These are phyloP conservation scores for Coemansia sp. DNA, from an alignment of 192 early-diverging fungal genomes.

Conservation along the genomic window DNA sequence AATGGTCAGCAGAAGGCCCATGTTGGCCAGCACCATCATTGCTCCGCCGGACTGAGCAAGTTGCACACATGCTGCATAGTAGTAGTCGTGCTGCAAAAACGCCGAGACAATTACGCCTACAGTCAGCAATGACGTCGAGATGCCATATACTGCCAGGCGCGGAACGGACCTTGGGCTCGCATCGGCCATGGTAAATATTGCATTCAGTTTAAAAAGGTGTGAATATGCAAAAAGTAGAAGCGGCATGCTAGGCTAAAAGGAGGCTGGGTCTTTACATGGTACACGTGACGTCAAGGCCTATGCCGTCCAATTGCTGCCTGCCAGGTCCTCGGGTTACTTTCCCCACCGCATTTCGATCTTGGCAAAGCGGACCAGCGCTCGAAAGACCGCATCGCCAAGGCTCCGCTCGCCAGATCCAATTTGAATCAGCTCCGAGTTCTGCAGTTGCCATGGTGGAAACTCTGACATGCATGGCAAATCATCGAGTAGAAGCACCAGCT, in stretches of 20 bases:
- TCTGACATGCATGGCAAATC: conserved; percentile 39
- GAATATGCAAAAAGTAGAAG: not conserved
- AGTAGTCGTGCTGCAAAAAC: conserved; percentile 70
- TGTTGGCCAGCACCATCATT: conserved; percentile 84
- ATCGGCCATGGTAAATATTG: conserved; percentile 24
- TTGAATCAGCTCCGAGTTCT: conserved; percentile 43
- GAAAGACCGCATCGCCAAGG: conserved; percentile 25
- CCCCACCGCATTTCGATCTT: conserved; percentile 47
- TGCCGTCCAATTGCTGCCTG: conserved; percentile 1
- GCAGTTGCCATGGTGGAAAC: conserved; percentile 51
- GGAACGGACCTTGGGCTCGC: conserved; percentile 22
- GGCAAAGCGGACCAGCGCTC: conserved; percentile 36
- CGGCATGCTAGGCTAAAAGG: too few species aligned
- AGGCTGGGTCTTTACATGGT: too few species aligned
- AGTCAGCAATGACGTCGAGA: conserved; percentile 63
- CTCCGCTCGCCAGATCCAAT: conserved; percentile 14
- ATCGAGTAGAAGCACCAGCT: conserved; percentile 32
- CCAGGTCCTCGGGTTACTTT: conserved; percentile 14
- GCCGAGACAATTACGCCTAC: conserved; percentile 61
- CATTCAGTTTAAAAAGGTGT: not conserved
- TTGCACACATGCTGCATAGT: conserved; percentile 88
- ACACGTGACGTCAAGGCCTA: too few species aligned
- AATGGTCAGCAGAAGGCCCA: conserved; percentile 75
- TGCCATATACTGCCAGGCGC: conserved; percentile 70
- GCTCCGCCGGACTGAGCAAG: conserved; percentile 83